Conservation (phyloP, 176 grass and related monocot species). For the Carex parvula region DNA sequence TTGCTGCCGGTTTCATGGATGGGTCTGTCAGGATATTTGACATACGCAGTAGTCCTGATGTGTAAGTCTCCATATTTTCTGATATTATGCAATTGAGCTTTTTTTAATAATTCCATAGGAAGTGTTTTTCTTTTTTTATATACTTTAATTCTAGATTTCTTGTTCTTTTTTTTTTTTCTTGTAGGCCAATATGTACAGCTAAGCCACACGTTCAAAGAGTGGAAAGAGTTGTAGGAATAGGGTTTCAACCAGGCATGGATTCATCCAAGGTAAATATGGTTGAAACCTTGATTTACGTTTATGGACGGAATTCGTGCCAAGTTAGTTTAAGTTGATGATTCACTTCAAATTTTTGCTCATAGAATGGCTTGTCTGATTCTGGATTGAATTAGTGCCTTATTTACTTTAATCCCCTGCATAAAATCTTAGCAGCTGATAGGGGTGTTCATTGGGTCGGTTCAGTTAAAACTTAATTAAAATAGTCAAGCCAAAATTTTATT, state of each 20-base stretch:
- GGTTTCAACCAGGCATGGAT: constrained; percentile 90
- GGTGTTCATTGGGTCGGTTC: too few relatives aligned
- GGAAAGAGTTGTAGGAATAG: constrained; percentile 82
- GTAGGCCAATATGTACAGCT: constrained; percentile 57
- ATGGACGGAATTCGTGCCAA: neutral
- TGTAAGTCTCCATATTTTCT: constrained; percentile 39
- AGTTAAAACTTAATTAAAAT: too few relatives aligned
- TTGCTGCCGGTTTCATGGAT: constrained; percentile 80
- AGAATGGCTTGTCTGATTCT: neutral
- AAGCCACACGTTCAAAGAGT: constrained; percentile 72
- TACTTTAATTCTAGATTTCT: constrained; percentile 14
- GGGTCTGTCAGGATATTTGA: constrained; percentile 90
- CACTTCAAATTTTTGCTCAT: constrained; percentile 18
- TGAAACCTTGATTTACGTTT: neutral
- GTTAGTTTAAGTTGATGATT: constrained; percentile 14
- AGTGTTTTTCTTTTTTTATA: neutral
- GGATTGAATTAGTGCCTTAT: neutral
- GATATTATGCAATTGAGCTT: too few relatives aligned
- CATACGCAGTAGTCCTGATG: constrained; percentile 50
- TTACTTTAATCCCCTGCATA: neutral
- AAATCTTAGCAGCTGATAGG: neutral
- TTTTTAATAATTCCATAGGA: too few relatives aligned
- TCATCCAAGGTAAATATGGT: constrained; percentile 61
- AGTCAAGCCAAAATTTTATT: too few relatives aligned
- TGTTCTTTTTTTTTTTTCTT: constrained; percentile 31